Evolutionary conservation across 257 asterid species (phyloP).

Genomic region (Rehmannia glutinosa): DNA sequence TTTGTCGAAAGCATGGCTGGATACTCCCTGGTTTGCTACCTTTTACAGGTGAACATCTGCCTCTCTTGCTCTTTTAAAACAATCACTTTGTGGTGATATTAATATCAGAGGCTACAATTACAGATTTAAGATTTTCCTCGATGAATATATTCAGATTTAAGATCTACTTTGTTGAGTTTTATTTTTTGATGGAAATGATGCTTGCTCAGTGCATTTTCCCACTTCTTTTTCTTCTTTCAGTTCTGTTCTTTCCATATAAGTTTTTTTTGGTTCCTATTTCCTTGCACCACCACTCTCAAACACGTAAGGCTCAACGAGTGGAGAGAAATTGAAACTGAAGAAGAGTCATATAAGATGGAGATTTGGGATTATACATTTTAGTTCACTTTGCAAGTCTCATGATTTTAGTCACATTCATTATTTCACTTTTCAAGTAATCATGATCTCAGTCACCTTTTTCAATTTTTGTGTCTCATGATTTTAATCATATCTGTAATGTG

Average conservation of each 20-base stretch:
- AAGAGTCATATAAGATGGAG: not conserved
- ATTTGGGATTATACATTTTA: not conserved
- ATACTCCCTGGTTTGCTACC: slow-evolving; percentile 95
- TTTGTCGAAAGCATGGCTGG: slow-evolving; percentile 99
- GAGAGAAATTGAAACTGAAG: not conserved
- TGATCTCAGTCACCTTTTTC: not conserved
- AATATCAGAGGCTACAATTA: not conserved
- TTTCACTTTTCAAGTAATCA: not conserved
- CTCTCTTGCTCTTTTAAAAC: slow-evolving; percentile 1
- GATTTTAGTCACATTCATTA: not conserved
- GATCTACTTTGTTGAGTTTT: not conserved
- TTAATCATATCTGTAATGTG: not conserved
- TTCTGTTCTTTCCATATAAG: not conserved
- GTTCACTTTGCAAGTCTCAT: not conserved
- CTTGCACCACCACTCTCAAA: not conserved
- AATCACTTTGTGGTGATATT: not conserved
- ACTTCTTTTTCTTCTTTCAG: not conserved
- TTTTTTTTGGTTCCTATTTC: not conserved
- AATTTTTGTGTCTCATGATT: not conserved
- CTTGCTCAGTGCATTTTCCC: slow-evolving; percentile 2
- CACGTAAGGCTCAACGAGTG: not conserved
- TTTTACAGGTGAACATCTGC: slow-evolving; percentile 66
- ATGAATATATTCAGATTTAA: not conserved
- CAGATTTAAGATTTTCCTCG: not conserved
- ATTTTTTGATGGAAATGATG: not conserved